Evolutionary conservation across 202 grass and related monocot genomes (phyloP), one percentile per base, ranked within the genome.

Genomic region (Panicum virgatum): DNA sequence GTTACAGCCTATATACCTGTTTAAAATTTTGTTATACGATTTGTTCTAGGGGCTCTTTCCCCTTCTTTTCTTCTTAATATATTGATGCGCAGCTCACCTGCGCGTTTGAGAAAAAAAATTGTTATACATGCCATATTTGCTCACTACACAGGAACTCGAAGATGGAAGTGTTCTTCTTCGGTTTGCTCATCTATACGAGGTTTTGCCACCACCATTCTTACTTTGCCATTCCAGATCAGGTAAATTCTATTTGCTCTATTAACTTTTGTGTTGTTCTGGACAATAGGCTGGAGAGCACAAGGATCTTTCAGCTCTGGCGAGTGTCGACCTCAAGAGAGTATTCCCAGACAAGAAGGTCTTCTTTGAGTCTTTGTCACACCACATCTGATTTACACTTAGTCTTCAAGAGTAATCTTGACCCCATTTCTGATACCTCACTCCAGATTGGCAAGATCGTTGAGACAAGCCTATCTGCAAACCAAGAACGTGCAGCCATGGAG

Each of bases 161-260:
- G 92, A 94, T 81, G 84, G 82, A 80, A 95, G 19, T 75, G 73
- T 91, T 75, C 90, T 98, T 68, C 69, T 98, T 86, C 92, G 96
- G 30, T 80, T 98, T 78, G 96, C 92, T 56, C 96, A 95, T 70
- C 82, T 98, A 82, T 98, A 88, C 13, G 92, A 98, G 92, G 96
- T 98, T 81, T 60, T 50, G 46, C 42, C 29, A 51, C 19, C 34
- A 19, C 46, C 65, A 20, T 74, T 22, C 20, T 59, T 60, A 50
- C 29, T 54, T 62, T 69, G n/a, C 48, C 69, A 13, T 59, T 66
- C n/a, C 36, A 78, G 22, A 6, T 34, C 9, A 37, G 12, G 3
- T 62, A 38, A 47, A 76, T 54, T 5, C 6, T 69, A 22, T 69
- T 69, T 68, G 32, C 3, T 79, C 79, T 74, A 29, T 14, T 77